phyloP scores from a whole-genome alignment of 768 basidiomycete species.

The Suillus spraguei region DNA sequence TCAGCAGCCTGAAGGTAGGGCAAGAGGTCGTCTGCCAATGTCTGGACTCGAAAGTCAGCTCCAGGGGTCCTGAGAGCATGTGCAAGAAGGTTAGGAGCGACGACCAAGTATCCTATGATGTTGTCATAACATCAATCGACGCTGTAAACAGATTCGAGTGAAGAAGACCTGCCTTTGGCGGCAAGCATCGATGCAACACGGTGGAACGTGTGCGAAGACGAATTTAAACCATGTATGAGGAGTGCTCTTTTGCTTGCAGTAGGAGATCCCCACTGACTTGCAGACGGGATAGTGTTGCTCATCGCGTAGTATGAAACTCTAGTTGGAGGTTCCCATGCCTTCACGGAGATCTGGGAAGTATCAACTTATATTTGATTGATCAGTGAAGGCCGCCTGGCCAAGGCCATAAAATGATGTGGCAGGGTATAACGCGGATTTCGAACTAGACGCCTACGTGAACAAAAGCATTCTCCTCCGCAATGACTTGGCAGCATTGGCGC shows the following conservation, averaged over 20 bases:
- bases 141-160: no score
- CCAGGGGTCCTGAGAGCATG: slow-evolving; percentile 19
- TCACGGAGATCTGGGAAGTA: no score
- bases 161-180: slow-evolving; percentile 18
- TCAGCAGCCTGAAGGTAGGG: slow-evolving; percentile 7
- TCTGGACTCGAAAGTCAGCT: background rate
- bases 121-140: no score
- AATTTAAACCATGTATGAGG: slow-evolving; percentile 22
- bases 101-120: slow-evolving; percentile 27
- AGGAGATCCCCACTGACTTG: slow-evolving; percentile 24
- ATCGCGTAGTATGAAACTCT: no score
- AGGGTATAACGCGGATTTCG: background rate
- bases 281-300: slow-evolving; percentile 7
- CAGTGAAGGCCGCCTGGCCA: background rate
- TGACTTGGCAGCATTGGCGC: no score
- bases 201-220: slow-evolving; percentile 19
- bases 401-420: no score
- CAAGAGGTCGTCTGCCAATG: slow-evolving; percentile 8
- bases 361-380: no score
- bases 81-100: slow-evolving; percentile 26
- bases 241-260: slow-evolving; percentile 20
- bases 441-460: slow-evolving; percentile 9
- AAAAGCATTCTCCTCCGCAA: no score
- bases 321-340: background rate
- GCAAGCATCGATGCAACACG: slow-evolving; percentile 19